Evolutionary conservation across 2,329 filamentous ascomycete genomes (phyloP).

Genomic region (Diaporthe humulicola): DNA sequence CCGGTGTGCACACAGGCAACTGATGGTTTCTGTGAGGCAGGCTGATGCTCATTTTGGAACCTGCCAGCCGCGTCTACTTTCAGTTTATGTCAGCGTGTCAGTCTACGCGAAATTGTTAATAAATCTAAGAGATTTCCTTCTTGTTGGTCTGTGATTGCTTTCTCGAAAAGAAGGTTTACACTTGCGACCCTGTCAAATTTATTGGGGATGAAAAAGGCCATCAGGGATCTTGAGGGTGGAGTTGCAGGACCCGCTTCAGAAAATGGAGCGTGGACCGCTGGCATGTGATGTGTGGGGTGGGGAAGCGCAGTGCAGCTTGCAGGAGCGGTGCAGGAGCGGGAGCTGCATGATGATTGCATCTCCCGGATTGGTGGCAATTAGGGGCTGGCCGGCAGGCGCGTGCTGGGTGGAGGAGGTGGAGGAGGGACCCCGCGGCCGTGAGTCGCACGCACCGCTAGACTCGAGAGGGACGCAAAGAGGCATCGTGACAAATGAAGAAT

Average conservation of each 20-base stretch:
- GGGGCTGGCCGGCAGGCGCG: neutral
- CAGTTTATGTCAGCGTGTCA: too few relatives aligned
- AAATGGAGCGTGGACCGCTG: neutral
- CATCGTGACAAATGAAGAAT: constrained; percentile 1
- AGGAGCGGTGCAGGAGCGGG: constrained; percentile 6
- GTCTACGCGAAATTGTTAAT: too few relatives aligned
- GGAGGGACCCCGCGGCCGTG: constrained; percentile 1
- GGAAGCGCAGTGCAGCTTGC: neutral
- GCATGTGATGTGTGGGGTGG: constrained; percentile 8
- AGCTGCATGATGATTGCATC: constrained; percentile 10
- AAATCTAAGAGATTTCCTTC: too few relatives aligned
- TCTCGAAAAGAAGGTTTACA: too few relatives aligned
- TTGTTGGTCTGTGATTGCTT: too few relatives aligned
- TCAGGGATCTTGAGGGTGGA: neutral
- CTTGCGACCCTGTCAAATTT: too few relatives aligned
- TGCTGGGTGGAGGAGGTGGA: neutral
- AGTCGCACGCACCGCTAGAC: constrained; percentile 1
- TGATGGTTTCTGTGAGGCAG: too few relatives aligned
- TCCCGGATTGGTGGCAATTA: constrained; percentile 18
- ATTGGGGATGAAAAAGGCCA: too few relatives aligned
- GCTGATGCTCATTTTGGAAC: too few relatives aligned
- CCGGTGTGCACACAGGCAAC: too few relatives aligned
- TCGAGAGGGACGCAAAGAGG: neutral
- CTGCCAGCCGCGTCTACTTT: too few relatives aligned
- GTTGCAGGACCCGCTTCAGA: neutral